Evolutionary conservation across 495 filamentous ascomycete species (phyloP).

Genomic region (Aspergillus carlsbadensis): DNA sequence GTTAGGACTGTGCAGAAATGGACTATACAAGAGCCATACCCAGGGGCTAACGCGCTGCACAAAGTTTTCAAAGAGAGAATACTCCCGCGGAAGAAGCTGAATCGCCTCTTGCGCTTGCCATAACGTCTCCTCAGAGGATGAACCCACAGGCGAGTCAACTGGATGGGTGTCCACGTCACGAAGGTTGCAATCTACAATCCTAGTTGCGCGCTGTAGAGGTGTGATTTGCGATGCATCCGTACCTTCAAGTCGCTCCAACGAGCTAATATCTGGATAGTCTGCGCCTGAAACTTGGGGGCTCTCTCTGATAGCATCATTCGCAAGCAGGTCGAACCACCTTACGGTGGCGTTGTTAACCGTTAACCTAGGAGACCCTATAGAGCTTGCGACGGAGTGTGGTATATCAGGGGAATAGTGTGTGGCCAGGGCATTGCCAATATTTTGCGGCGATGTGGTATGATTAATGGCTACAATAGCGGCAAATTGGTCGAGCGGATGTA

Average conservation of each 20-base stretch:
- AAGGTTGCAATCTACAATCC: neutral
- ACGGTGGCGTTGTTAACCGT: neutral
- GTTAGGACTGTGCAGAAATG: too few relatives aligned
- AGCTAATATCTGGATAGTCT: neutral
- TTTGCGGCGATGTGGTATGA: neutral
- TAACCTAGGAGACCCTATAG: neutral
- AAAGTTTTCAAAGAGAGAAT: slow-evolving; percentile 2
- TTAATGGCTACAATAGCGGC: neutral
- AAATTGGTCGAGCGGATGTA: slow-evolving; percentile 1
- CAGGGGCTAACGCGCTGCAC: slow-evolving; percentile 3
- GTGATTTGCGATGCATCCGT: neutral
- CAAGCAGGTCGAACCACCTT: slow-evolving; percentile 2
- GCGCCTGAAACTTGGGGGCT: neutral
- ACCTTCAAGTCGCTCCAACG: neutral
- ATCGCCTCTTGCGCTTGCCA: slow-evolving; percentile 3
- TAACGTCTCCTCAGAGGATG: neutral
- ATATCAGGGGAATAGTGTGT: neutral
- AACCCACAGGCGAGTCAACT: neutral
- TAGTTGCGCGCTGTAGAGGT: neutral
- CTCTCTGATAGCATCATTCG: neutral
- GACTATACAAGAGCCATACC: too few relatives aligned
- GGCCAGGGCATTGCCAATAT: neutral
- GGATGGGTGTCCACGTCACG: neutral
- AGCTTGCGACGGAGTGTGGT: neutral
- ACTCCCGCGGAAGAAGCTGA: slow-evolving; percentile 1